These are phyloP conservation scores for Blepharisma japonicum DNA, from an alignment of 73 alveolate species.

Conservation along the genomic window DNA sequence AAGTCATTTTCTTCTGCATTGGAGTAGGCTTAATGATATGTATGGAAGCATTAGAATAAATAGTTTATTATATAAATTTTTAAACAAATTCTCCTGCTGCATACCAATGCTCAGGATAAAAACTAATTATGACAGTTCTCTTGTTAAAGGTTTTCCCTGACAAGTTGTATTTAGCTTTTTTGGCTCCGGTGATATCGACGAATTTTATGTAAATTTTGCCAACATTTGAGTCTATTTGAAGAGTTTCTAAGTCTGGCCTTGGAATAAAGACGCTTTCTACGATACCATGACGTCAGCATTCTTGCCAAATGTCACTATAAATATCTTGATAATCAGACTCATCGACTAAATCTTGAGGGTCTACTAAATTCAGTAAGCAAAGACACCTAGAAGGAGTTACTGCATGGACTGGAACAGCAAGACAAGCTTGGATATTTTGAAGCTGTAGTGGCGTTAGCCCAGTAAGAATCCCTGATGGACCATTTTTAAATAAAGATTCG, in stretches of 20 bases:
- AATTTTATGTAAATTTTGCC: constrained; percentile 87
- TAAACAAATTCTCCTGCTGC: constrained; percentile 72
- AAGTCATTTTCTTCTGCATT: constrained; percentile 19
- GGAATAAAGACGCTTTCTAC: constrained; percentile 78
- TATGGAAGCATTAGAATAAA: neutral
- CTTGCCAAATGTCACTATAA: constrained; percentile 71
- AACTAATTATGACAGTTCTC: constrained; percentile 78
- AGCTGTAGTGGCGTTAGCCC: constrained; percentile 5
- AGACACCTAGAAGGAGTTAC: constrained; percentile 19
- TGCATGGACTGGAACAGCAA: constrained; percentile 27
- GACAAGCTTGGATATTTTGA: constrained; percentile 18
- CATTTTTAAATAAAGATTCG: constrained; percentile 14
- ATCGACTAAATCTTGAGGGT: constrained; percentile 79
- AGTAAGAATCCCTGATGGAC: constrained; percentile 23
- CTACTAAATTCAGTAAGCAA: neutral
- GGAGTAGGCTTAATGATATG: constrained; percentile 22
- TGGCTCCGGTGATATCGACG: constrained; percentile 73
- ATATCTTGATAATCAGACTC: constrained; percentile 67
- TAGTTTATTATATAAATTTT: neutral
- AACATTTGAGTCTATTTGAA: constrained; percentile 62
- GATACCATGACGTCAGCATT: constrained; percentile 72
- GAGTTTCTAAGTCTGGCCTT: constrained; percentile 63
- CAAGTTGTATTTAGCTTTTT: constrained; percentile 78
- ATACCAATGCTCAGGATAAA: constrained; percentile 86
- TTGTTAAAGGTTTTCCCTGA: constrained; percentile 77